Percentiles rank a stretch among this genome's conserved stretches.
Conservation (phyloP, 345 rosid genomes). For the Anastatica hierochuntica region DNA sequence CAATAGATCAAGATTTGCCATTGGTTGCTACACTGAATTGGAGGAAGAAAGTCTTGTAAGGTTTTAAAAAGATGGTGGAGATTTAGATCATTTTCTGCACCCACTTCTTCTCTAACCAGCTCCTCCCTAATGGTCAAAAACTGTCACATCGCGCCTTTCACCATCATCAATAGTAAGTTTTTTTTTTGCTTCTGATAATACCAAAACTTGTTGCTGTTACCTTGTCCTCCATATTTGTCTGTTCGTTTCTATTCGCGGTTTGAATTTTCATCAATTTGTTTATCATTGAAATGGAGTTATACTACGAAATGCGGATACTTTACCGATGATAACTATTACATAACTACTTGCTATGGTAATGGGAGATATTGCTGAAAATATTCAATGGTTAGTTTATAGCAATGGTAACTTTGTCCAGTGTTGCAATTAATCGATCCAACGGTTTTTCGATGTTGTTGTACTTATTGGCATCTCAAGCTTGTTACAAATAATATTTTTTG, state of each 20-base stretch:
- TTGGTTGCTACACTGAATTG: conserved; percentile 10
- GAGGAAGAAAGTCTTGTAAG: conserved; percentile 19
- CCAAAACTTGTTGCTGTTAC: conserved; percentile 11
- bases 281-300: not conserved
- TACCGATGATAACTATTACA: not conserved
- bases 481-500: not conserved
- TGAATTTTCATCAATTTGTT: not conserved
- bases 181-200: conserved; percentile 11
- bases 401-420: too few species aligned
- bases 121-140: conserved; percentile 17
- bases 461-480: not conserved
- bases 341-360: not conserved
- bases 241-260: not conserved
- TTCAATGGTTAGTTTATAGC: not conserved
- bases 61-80: conserved; percentile 29
- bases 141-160: conserved; percentile 18
- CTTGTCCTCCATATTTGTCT: conserved; percentile 9
- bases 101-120: conserved; percentile 30
- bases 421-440: too few species aligned
- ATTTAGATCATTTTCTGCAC: conserved; percentile 24
- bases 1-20: conserved; percentile 22
- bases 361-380: not conserved
- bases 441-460: too few species aligned
- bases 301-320: not conserved
- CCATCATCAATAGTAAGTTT: conserved; percentile 15